Base-by-base conservation (phyloP, 192 early-diverging fungal genomes). In the Coemansia sp. region DNA sequence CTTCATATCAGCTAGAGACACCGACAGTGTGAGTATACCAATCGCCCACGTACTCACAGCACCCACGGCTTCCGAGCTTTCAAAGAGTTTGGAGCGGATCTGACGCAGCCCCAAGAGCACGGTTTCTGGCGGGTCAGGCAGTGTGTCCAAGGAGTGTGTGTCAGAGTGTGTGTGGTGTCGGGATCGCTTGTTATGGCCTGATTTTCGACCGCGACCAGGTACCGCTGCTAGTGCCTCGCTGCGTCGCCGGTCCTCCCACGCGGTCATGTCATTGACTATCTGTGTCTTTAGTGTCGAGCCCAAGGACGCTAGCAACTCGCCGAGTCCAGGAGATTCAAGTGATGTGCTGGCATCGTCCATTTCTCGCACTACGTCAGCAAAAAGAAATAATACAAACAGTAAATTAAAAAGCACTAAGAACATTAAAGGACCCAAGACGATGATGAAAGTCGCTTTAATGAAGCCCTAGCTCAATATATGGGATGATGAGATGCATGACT, bases 1-100 rank as follows among this genome's bases (percentile, higher is more conserved):
- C 56, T 70, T 71, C 73, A 81, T 72, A 18, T 81, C 78, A 1
- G 78, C 73, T 8, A 81, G 60, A 6, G 73, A 75, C 4, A 81
- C 78, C 48, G 68, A 75, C 48, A 76, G 60, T 0, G 78, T 26
- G 11, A 81, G 67, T 38, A 81, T 64, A 8, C 70, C 64, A 3
- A 81, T 62, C 0, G 69, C 70, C 78, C 78, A 81, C 36, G 23
- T 55, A 16, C 26, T 67, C 7, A 76, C 62, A 16, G 62, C 51
- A 4, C 38, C 43, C 5, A 55, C 45, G 5, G 28, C 55, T 0
- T 66, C 63, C 20, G 14, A 20, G 18, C 16, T 24, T 13, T 38
- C 8, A 35, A 69, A 72, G 13, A 76, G 53, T 18, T 36, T 18
- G 20, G 51, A 50, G n/a, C 69, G 69, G 9, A 76, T 42, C 10